Evolutionary conservation across 345 rosid species (phyloP).

Genomic region (Aegle marmelos): DNA sequence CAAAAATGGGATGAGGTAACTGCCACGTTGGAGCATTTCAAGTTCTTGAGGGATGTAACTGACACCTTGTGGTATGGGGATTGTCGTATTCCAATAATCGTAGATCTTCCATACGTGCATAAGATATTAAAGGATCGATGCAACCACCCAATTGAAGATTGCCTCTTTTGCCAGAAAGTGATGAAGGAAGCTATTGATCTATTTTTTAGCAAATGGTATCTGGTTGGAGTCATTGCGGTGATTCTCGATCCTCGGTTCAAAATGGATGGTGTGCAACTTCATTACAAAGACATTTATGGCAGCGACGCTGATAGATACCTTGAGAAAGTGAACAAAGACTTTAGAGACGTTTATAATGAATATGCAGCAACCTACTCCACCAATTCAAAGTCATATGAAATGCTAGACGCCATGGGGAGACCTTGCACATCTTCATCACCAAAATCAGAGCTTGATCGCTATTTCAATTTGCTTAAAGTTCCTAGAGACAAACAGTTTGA

Average conservation of each 20-base stretch:
- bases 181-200: too few relatives aligned
- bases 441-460: conserved; percentile 4
- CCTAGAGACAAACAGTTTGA: not conserved
- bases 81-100: not conserved
- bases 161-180: too few relatives aligned
- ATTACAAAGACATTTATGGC: not conserved
- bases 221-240: not conserved
- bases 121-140: not conserved
- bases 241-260: not conserved
- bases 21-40: too few relatives aligned
- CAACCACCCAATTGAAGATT: not conserved
- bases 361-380: not conserved
- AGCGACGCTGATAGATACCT: not conserved
- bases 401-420: not conserved
- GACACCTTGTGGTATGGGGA: rapidly evolving
- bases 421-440: not conserved
- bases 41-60: not conserved
- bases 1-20: not conserved
- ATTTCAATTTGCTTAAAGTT: not conserved
- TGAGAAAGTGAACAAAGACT: not conserved
- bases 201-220: too few relatives aligned
- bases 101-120: not conserved
- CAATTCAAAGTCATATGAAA: not conserved
- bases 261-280: not conserved
- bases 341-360: not conserved